Evolutionary conservation across 352 stramenopile genomes (phyloP), one percentile per base, ranked within the genome.

Genomic region (Globisporangium acanthophoron): DNA sequence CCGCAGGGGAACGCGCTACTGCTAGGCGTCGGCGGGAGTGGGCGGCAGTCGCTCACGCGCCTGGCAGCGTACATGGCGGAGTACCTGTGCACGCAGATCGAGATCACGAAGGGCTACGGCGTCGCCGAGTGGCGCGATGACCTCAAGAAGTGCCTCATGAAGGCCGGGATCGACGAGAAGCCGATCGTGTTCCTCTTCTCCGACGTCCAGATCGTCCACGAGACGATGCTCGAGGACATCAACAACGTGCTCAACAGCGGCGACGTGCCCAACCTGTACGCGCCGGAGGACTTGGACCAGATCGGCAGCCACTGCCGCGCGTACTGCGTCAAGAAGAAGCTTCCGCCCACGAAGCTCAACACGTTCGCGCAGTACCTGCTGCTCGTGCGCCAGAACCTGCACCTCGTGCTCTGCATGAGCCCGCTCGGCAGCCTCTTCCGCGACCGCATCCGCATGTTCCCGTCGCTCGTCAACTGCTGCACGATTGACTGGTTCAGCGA

Each of bases 181-280:
- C 86, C 84, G 1, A 85, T 94, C 6, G 89, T 98, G 0, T 98
- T 98, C 54, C 74, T 98, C 7, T 98, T 98, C 56, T 97, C 88
- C 0, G 94, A 98, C 61, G 95, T 96, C 2, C 90, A 97, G 66
- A 97, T 98, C 53, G 88, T 98, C 5, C 76, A 97, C 50, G 94
- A 98, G 59, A 85, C 87, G 11, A 98, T 98, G 92, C 64, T 98
- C 3, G 94, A 98, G 69, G 94, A 98, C 64, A 92, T 98, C 56
- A 98, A 98, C 71, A 96, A 90, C 62, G 85, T 98, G 4, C 74
- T 98, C 1, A 98, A 98, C 73, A 97, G 88, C 24, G 94, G 94
- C 18, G 93, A 98, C 49, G 87, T 98, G 0, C 94, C 94, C 1
- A 98, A 98, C 55, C 62, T 98, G 55, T 98, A 98, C 57, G 87